Percentiles rank a stretch among this genome's conserved stretches.
These are phyloP conservation scores for Solanum dulcamara DNA, from an alignment of 257 asterid species.

Conservation along the genomic window DNA sequence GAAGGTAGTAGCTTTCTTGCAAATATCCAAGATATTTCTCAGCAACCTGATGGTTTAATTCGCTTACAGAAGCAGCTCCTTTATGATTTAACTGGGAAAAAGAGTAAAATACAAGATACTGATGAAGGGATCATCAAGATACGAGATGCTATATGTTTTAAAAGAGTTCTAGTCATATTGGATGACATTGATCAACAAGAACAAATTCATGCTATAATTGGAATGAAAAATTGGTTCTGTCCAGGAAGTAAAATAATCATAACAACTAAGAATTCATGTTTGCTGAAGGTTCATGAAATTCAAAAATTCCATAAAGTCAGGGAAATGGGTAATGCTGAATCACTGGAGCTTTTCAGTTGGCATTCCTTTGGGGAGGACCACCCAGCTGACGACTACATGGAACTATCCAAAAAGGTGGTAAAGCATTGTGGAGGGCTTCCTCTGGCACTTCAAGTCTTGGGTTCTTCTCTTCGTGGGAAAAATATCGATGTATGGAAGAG, in stretches of 20 bases:
- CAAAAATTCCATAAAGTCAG: neutral
- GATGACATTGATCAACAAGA: neutral
- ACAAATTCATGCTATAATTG: neutral
- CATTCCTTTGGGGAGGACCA: neutral
- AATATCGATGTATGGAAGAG: neutral
- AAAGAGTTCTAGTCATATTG: neutral
- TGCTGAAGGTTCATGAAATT: neutral
- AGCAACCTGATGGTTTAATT: neutral
- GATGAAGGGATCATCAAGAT: neutral
- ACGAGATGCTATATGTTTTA: neutral
- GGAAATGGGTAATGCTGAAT: neutral
- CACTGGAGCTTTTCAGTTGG: neutral
- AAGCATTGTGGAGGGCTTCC: neutral
- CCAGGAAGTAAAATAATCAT: neutral
- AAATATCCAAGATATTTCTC: neutral
- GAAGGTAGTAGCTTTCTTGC: neutral
- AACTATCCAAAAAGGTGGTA: neutral
- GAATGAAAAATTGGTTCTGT: neutral
- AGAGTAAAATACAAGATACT: neutral
- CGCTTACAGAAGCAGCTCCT: slow-evolving; percentile 1
- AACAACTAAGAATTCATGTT: neutral
- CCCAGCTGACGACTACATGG: neutral
- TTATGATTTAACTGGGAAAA: neutral
- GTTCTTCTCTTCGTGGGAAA: neutral
- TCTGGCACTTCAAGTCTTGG: neutral